These are phyloP conservation scores for Epichloe scottii DNA, from an alignment of 2,329 filamentous ascomycete species.

Conservation along the genomic window DNA sequence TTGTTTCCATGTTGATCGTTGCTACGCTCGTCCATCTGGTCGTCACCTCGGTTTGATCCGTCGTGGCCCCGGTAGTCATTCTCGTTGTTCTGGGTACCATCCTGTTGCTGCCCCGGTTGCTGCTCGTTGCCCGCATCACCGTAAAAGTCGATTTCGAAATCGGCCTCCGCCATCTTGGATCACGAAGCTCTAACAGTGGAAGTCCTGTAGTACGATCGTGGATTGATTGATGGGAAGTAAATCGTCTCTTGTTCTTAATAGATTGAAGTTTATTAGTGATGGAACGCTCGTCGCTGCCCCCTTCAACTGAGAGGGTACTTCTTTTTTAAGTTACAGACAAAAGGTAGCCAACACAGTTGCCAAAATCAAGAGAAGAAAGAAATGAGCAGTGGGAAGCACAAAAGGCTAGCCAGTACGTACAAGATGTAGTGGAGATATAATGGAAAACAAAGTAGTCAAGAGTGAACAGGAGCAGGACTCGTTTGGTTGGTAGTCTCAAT, in stretches of 20 bases:
- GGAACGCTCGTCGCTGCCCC: not conserved
- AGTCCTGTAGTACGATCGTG: not conserved
- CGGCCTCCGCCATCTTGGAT: constrained; percentile 51
- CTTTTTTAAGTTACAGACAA: constrained; percentile 3
- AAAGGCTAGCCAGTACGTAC: constrained; percentile 42
- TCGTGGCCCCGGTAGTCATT: constrained; percentile 10
- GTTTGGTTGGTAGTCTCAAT: constrained; percentile 3
- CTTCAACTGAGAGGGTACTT: not conserved
- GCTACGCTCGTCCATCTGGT: constrained; percentile 17
- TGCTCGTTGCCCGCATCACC: constrained; percentile 43
- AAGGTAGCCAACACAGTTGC: constrained; percentile 2
- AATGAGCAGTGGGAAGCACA: constrained; percentile 22
- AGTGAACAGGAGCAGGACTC: constrained; percentile 2
- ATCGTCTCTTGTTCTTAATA: constrained; percentile 1
- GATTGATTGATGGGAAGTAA: not conserved
- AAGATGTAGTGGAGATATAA: constrained; percentile 13
- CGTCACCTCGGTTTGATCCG: constrained; percentile 28
- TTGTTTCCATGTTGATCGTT: constrained; percentile 14
- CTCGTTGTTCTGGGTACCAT: constrained; percentile 26
- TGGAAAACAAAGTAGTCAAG: constrained; percentile 4
- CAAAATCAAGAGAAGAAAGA: constrained; percentile 14
- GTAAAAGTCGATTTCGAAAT: constrained; percentile 63
- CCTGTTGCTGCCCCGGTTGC: constrained; percentile 16
- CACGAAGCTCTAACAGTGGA: not conserved
- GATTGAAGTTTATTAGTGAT: constrained; percentile 2